Evolutionary conservation across 208 protist genomes (phyloP), one percentile per base, ranked within the genome.

Genomic region (Tritrichomonas foetus): DNA sequence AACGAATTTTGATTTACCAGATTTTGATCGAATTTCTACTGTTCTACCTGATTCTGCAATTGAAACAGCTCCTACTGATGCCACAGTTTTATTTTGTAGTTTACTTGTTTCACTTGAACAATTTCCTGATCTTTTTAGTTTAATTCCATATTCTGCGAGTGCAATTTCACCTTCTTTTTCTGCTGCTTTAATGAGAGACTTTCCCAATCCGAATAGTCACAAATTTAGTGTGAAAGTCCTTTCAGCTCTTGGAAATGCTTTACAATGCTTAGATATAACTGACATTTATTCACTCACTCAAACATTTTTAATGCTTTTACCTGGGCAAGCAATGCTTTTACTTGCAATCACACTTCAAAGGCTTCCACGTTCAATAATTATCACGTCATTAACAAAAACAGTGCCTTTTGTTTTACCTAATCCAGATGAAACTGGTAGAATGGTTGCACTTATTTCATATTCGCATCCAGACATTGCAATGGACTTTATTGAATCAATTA

Each of bases 361-460:
- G 74, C 33, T 82, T 82, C 74, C 74, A 30, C 44, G 41, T n/a
- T 30, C 11, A 22, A 39, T 82, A 20, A 41, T 39, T 11, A 20
- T 30, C 1, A 50, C 33, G 13, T 82, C 33, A 8, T 27, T 82
- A 3, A 47, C 44, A 39, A 82, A 82, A 20, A 82, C 41, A 50
- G 3, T 82, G 11, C 74, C 33, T 82, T 82, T 82, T 50, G 74
- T 39, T 0, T 13, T 20, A 30, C 39, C 44, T 30, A 47, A 82
- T 82, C 74, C 74, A 47, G 74, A 82, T 30, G 41, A 47, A 14
- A 47, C 33, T 16, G 36, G 74, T 20, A 47, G 41, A 50, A 82
- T 82, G 74, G 50, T 82, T 50, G 74, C 74, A n/a, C 39, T 82
- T 47, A 41, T 82, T 22, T 82, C 74, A 22, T 82, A 82, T 50